Evolutionary conservation across 345 rosid genomes (phyloP), one percentile per base, ranked within the genome.

Genomic region (Gossypium stocksii): DNA sequence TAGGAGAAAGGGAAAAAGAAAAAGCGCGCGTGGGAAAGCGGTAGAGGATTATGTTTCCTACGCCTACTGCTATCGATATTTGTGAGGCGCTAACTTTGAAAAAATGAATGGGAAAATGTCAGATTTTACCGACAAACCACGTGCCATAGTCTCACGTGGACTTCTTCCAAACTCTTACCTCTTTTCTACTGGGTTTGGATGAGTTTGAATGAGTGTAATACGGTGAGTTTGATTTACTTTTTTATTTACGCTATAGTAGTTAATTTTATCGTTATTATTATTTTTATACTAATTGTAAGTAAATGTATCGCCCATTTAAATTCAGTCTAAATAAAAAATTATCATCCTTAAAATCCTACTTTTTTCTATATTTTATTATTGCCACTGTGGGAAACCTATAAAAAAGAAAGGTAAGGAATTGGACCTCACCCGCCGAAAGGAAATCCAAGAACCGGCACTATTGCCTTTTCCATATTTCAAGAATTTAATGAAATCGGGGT

Each of bases 21-120:
- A 38, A 60, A 20, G 34, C 11, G 69, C 51, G 69, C 16, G 69
- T 41, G 51, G 48, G 8, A 34, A 34, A 34, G 45, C 8, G 22
- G 7, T 34, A 10, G 11, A 23, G 12, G 15, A 10, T 65, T 19
- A 11, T 70, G 62, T 48, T 80, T 8, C 70, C 84, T 58, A 57
- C 46, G 5, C 70, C 83, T 58, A 51, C 46, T 5, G 49, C 2
- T 62, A 38, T 77, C 59, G 80, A 69, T 72, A 10, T 2, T 4
- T 11, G 81, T 15, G 78, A 15, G 77, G 77, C 78, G 75, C 74
- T 58, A 69, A 81, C 80, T 79, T 77, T 81, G 66, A 53, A 71
- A 77, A 73, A 68, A 23, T 1, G 56, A 52, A 44, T 9, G 3
- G 52, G 49, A 19, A 46, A 16, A 0, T 19, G 80, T 71, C 77